Evolutionary conservation across 441 rosid species (phyloP), one percentile per base, ranked within the genome.

Genomic region (Manihot esculenta): DNA sequence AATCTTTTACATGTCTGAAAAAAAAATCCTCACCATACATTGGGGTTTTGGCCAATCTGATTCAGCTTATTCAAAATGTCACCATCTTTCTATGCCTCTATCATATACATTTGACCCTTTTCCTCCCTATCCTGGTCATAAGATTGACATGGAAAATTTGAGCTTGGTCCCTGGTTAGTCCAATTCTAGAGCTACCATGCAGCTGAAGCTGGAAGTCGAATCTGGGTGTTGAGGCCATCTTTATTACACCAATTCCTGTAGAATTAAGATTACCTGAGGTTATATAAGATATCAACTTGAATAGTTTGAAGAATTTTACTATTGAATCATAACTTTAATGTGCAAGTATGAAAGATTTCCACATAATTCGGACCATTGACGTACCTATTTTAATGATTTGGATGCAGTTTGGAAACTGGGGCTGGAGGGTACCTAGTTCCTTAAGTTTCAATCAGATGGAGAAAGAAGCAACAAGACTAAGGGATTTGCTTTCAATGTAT

Each of bases 391-490:
- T 12, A 8, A 51, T 58, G 42, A 14, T 45, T 38, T 38, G 51
- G 69, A 49, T 76, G 69, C 85, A 94, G 97, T 80, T 66, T 54
- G 97, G 97, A 70, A 94, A 94, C 71, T 94, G 99, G 97, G 69
- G 91, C 62, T 94, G 99, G 99, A 87, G 97, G 85, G 74, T 94
- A 44, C 95, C 95, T 11, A 80, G 77, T 81, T 79, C 90, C 21
- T 69, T 65, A 77, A 86, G 86, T 81, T 94, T 90, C 66, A 89
- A 88, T 77, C 5, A 47, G 77, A 63, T 94, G 84, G 83, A 89
- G 75, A 65, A 76, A 27, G 92, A 94, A 80, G 89, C 97, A 35
- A 35, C 10, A 18, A 83, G 74, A 69, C 82, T 94, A 12, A 82
- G 76, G 69, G 86, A 83, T 71, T 71, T 94, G 73, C 78, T 92